Percentiles rank a stretch among this genome's conserved stretches.
Conservation (phyloP, 371 early-diverging fungal species). For the Syncephalastrum sp. region DNA sequence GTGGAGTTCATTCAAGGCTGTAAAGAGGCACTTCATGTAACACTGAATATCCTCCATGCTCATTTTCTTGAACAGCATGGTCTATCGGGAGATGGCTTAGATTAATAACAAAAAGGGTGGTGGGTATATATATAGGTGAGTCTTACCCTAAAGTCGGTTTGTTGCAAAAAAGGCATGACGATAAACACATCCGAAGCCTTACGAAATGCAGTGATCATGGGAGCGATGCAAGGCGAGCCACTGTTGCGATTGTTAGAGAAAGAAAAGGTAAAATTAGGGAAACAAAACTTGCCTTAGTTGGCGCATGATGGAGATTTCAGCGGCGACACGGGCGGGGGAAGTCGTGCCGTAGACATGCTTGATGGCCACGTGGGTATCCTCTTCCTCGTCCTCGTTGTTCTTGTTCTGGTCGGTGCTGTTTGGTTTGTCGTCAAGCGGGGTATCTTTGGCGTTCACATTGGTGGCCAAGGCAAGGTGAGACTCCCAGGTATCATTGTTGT, state of each 20-base stretch:
- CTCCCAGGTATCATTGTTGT: slow-evolving; percentile 70
- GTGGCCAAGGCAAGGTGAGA: slow-evolving; percentile 5
- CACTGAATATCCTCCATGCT: slow-evolving; percentile 71
- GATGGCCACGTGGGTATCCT: slow-evolving; percentile 68
- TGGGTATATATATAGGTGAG: too few species aligned
- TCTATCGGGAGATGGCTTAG: slow-evolving; percentile 28
- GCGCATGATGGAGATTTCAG: slow-evolving; percentile 84
- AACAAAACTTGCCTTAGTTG: slow-evolving; percentile 56
- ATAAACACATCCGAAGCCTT: slow-evolving; percentile 84
- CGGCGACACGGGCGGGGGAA: slow-evolving; percentile 81
- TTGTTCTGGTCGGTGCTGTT: slow-evolving; percentile 8
- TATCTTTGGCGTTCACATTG: too few species aligned
- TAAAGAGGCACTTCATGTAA: slow-evolving; percentile 82
- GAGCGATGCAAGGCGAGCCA: slow-evolving; percentile 60
- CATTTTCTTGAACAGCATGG: slow-evolving; percentile 52
- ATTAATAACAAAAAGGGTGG: too few species aligned
- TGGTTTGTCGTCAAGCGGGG: slow-evolving; percentile 6
- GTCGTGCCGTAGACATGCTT: slow-evolving; percentile 92
- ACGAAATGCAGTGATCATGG: slow-evolving; percentile 81
- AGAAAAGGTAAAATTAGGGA: background rate
- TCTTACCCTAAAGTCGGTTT: slow-evolving; percentile 83
- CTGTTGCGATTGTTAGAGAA: slow-evolving; percentile 9
- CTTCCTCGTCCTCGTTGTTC: background rate
- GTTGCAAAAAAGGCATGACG: slow-evolving; percentile 88
- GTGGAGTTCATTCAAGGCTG: slow-evolving; percentile 77